These are phyloP conservation scores for Zygoascus flipseniorum DNA, from an alignment of 805 yeast genomes.

Conservation along the genomic window DNA sequence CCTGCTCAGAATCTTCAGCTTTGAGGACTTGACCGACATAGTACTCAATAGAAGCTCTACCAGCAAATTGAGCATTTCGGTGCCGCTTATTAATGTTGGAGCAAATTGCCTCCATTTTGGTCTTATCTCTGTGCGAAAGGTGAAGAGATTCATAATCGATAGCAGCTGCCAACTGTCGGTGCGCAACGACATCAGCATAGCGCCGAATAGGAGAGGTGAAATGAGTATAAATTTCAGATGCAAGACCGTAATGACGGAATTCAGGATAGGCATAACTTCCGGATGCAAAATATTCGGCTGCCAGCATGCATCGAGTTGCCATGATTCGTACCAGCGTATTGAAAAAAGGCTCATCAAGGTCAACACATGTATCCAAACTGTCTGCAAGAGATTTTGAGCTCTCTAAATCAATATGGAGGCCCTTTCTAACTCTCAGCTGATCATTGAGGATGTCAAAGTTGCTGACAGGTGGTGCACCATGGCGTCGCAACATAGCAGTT, in stretches of 20 bases:
- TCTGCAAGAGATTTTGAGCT: slow-evolving; percentile 89
- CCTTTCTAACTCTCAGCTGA: slow-evolving; percentile 74
- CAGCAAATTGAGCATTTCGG: slow-evolving; percentile 98
- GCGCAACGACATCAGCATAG: slow-evolving; percentile 96
- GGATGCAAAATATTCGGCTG: slow-evolving; percentile 93
- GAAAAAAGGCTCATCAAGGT: slow-evolving; percentile 78
- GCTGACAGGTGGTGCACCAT: slow-evolving; percentile 93
- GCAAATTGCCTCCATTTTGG: slow-evolving; percentile 81
- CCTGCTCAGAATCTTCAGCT: slow-evolving; percentile 67
- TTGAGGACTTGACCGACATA: slow-evolving; percentile 97
- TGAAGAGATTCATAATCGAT: slow-evolving; percentile 85
- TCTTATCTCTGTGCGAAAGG: slow-evolving; percentile 75
- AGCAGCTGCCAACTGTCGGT: slow-evolving; percentile 96
- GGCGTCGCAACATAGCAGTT: slow-evolving; percentile 97
- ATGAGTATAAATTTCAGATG: slow-evolving; percentile 95
- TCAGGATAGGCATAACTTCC: slow-evolving; percentile 88
- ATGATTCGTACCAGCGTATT: slow-evolving; percentile 88
- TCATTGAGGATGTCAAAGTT: slow-evolving; percentile 86
- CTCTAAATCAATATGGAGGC: slow-evolving; percentile 66
- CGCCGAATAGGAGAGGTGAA: slow-evolving; percentile 98
- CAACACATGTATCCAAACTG: slow-evolving; percentile 81
- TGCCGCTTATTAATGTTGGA: slow-evolving; percentile 88
- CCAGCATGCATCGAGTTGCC: slow-evolving; percentile 99
- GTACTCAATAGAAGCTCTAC: slow-evolving; percentile 94
- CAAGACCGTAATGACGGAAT: slow-evolving; percentile 93